phyloP scores from a whole-genome alignment of 495 filamentous ascomycete species.

The Penicillium daleae region DNA sequence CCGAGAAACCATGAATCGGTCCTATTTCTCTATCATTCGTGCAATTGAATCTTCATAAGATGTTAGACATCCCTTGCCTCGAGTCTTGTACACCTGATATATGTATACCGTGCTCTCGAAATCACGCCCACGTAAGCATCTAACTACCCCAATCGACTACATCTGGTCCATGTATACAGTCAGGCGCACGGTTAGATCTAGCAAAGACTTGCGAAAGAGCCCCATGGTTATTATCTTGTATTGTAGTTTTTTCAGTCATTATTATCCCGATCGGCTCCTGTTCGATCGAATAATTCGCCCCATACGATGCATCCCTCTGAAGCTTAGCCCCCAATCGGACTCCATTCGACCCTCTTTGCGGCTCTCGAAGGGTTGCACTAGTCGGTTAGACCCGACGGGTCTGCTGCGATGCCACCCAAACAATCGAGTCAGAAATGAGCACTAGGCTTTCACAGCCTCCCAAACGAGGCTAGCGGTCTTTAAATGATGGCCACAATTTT shows the following conservation, averaged over 20 bases:
- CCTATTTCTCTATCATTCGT: no score
- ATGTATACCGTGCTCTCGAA: no score
- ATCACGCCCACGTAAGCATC: no score
- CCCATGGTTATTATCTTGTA: no score
- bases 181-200: no score
- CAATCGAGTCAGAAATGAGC: not conserved
- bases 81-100: no score
- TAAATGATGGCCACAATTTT: not conserved
- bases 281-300: not conserved
- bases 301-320: not conserved
- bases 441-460: not conserved
- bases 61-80: no score
- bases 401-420: not conserved
- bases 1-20: no score
- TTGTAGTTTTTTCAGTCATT: not conserved
- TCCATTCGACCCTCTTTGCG: not conserved
- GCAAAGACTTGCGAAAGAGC: no score
- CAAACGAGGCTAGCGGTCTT: not conserved
- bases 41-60: no score
- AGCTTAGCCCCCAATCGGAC: not conserved
- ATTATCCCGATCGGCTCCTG: not conserved
- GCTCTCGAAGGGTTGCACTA: not conserved
- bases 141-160: no score
- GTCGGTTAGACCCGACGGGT: not conserved
- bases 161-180: no score